Base-by-base conservation (phyloP, 495 filamentous ascomycete species). In the Venustampulla echinocandica region DNA sequence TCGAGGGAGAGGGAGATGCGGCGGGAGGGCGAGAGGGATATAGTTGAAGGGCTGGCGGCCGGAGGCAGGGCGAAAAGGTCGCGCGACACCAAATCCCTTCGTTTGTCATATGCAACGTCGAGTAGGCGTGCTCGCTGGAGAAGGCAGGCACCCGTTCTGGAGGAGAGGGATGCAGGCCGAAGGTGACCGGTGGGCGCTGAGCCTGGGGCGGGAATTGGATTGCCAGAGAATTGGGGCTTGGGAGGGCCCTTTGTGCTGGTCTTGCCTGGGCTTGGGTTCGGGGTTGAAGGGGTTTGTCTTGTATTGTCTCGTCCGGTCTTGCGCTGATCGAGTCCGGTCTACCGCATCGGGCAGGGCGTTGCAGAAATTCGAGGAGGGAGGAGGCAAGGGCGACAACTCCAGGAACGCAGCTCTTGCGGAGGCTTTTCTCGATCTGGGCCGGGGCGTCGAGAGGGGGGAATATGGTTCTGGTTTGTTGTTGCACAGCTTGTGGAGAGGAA, bases 41-140 rank as follows among this genome's bases (percentile, higher is more conserved):
- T 48, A 52, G 49, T 51, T 45, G 47, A 59, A 49, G 50, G 27
- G 23, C 43, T 47, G 37, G 17, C 23, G 15, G 19, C 20, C 10
- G 49, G 17, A 42, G 35, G 44, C 39, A 53, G 44, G 44, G 49
- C 40, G 21, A 58, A 24, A 36, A 53, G 53, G 57, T 60, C 47
- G 57, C 53, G 50, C 53, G 53, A 54, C 50, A 54, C 54, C 7
- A 30, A 52, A 51, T 40, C 46, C 49, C 46, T 51, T 54, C 47
- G 57, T 56, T 60, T 56, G 56, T 56, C 53, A 49, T 53, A 44
- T 52, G 46, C 36, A 42, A 44, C 42, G 44, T 33, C 21, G 24
- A 47, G 35, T 37, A 36, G 44, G 49, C 39, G 55, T 41, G 45
- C 15, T 36, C 42, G 20, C 21, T 30, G 23, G 25, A 14, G 43